Evolutionary conservation across 1,284 basidiomycete genomes (phyloP), one percentile per base, ranked within the genome.

Genomic region (Cryptococcus hybrid): DNA sequence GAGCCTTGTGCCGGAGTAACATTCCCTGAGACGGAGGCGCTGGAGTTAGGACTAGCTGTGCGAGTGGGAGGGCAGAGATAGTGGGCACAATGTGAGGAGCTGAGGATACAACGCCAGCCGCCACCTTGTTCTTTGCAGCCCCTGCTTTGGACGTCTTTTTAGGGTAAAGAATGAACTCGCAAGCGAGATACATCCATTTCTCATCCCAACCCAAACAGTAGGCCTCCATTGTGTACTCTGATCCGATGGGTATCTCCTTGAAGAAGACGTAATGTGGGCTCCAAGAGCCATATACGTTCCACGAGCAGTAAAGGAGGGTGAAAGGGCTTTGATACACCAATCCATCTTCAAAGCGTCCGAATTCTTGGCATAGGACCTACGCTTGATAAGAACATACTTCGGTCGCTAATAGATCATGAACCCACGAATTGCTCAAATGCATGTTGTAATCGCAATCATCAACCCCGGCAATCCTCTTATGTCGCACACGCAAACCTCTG

Each of bases 131-230:
- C 5, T 15, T 45, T 11, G 50, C 18, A 15, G 47, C 53, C 18
- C 35, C 55, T 8, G 38, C 37, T 40, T 56, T 59, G 8, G 60
- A 55, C 7, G 58, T 39, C 45, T 56, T 63, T 53, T 82, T 82
- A 5, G 83, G 80, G 61, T 84, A 86, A 40, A 84, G 84, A 50
- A 89, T 84, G 73, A 85, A 88, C 60, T 85, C 85, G 36, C 80
- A 81, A 54, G 87, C 77, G 60, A 86, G 64, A 76, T 85, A 89
- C 42, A 87, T 59, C 90, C 90, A 92, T 84, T 93, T 93, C 51
- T 86, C 80, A 59, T 91, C 90, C 89, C 89, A 93, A 3, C 85
- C 82, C 4, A 80, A 86, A 13, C 88, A 76, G 37, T 76, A 80
- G n/a, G 84, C 74, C 54, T 88, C 82, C 39, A 92, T 83, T 73